Evolutionary conservation across 768 basidiomycete species (phyloP), one percentile per base, ranked within the genome.

Genomic region (Brasilioporus rufonigricans): DNA sequence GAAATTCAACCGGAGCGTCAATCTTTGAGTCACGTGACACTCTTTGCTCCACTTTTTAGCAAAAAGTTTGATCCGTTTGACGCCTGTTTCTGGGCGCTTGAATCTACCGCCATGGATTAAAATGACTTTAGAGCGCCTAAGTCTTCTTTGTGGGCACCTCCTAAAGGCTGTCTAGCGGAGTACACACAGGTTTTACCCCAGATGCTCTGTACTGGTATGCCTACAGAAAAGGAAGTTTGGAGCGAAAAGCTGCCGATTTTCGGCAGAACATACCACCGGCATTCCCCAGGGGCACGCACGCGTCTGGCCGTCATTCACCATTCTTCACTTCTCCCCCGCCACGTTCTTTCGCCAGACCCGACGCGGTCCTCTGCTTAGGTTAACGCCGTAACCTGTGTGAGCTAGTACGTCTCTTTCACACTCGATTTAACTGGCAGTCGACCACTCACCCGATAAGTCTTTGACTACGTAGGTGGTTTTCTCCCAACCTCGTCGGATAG

Each of bases 1-100:
- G 3, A 16, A 32, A 52, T 71, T 68, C 18, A 57, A 52, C 13
- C 68, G 70, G 68, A 71, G 68, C 46, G 23, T 41, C 14, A 66
- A 68, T 39, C 0, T 6, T 10, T 0, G 1, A 45, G 27, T 53
- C 61, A 71, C 56, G 59, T 69, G 65, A 12, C 23, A 3, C 1
- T 4, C 21, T 23, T 36, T 13, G n/a, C 12, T 11, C 24, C 24
- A 27, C n/a, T 50, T 48, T 43, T 18, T 35, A 46, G 31, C 19
- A 57, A 59, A 52, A 45, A 29, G 23, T 36, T 47, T 24, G 32
- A 49, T 49, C 13, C 21, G 24, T 11, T 21, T 27, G 44, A 47
- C 55, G 61, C 49, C 23, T 51, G 33, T 47, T 26, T 52, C 12
- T 9, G 39, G 49, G 65, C 66, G 66, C 66, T 55, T 41, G 26